These are phyloP conservation scores for Coleophoma eucalyptorum DNA, from an alignment of 2,329 filamentous ascomycete species.

Conservation along the genomic window DNA sequence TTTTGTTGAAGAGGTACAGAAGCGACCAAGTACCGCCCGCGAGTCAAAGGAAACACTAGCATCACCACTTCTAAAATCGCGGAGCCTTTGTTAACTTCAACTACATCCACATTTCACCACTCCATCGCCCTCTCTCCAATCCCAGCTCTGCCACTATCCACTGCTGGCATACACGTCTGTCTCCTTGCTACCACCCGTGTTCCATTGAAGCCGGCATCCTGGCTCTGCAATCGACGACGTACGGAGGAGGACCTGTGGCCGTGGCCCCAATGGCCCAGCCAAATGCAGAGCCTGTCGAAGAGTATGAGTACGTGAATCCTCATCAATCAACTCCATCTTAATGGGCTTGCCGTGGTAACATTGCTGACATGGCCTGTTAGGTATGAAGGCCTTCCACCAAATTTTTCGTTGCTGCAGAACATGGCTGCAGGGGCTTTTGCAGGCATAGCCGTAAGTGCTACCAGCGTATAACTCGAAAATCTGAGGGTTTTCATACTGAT, in stretches of 20 bases:
- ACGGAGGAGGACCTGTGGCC: slow-evolving; percentile 62
- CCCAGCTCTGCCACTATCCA: no score
- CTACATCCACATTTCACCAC: no score
- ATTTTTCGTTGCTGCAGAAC: slow-evolving; percentile 91
- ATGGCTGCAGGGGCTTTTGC: slow-evolving; percentile 97
- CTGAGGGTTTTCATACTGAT: slow-evolving; percentile 7
- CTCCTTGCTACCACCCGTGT: slow-evolving; percentile 4
- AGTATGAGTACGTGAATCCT: slow-evolving; percentile 57
- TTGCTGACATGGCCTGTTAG: slow-evolving; percentile 31
- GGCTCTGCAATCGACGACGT: slow-evolving; percentile 55
- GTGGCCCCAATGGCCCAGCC: slow-evolving; percentile 69
- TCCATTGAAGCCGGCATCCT: slow-evolving; percentile 45
- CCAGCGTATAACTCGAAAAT: background rate
- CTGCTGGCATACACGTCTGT: background rate
- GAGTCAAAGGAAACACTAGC: no score
- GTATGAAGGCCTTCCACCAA: slow-evolving; percentile 92
- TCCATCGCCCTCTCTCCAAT: no score
- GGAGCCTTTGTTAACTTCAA: no score
- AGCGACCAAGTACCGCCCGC: no score
- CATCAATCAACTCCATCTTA: slow-evolving; percentile 4
- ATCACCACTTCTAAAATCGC: no score
- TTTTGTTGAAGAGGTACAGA: no score
- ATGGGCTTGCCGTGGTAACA: background rate
- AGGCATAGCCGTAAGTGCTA: slow-evolving; percentile 41
- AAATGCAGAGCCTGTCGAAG: slow-evolving; percentile 58